Percentiles rank a stretch among this genome's conserved stretches.
Conservation (phyloP, 2,329 filamentous ascomycete genomes). For the Chaetomium olivaceum region DNA sequence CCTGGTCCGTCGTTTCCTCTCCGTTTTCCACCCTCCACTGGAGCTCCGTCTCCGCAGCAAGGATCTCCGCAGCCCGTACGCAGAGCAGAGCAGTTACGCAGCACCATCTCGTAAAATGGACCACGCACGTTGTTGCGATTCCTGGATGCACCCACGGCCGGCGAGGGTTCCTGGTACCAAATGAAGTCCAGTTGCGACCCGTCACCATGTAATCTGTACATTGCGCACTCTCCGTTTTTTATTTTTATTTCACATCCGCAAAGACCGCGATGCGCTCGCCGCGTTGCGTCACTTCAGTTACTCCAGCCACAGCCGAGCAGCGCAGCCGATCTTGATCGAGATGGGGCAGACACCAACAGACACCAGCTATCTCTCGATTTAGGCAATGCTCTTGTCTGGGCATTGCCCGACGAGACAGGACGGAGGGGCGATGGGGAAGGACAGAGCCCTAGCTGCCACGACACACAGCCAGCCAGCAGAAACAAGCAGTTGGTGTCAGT, state of each 20-base stretch:
- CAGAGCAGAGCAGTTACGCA: not conserved
- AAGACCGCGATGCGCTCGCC: not conserved
- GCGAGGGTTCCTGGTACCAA: not conserved
- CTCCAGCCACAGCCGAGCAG: not conserved
- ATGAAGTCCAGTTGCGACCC: not conserved
- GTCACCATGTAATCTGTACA: not conserved
- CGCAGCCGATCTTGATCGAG: not conserved
- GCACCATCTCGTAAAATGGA: conserved; percentile 19
- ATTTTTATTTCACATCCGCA: not conserved
- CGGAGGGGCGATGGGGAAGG: not conserved
- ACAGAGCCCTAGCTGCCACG: not conserved
- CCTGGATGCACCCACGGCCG: conserved; percentile 1
- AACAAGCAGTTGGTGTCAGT: not conserved
- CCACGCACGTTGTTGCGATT: conserved; percentile 15
- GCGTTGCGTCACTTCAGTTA: not conserved
- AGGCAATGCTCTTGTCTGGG: not conserved
- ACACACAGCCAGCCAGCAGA: not conserved
- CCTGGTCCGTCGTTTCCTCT: not conserved
- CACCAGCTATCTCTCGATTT: not conserved
- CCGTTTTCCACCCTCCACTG: conserved; percentile 8
- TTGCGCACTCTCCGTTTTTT: not conserved
- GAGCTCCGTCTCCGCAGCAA: not conserved
- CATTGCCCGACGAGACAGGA: not conserved
- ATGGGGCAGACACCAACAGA: not conserved
- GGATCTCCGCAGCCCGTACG: not conserved